A percentile compares a stretch with the other conserved stretches of the same genome.
Conservation (phyloP, 2,329 filamentous ascomycete genomes). For the Trichoderma asperellum region DNA sequence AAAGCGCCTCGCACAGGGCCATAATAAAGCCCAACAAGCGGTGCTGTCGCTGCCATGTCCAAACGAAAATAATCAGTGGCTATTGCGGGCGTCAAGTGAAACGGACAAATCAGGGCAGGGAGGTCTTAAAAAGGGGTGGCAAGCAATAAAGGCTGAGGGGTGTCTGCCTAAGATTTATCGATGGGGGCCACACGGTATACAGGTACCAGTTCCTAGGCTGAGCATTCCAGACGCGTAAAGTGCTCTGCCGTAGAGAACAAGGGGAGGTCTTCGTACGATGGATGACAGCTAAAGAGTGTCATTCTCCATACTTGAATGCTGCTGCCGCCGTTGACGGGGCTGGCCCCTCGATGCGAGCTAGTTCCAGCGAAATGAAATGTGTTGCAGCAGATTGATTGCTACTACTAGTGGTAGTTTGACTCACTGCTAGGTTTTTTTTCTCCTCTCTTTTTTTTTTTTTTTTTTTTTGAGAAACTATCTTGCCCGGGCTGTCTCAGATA, state of each 20-base stretch:
- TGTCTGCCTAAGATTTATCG: neutral
- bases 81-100: constrained; percentile 25
- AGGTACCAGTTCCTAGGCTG: constrained; percentile 8
- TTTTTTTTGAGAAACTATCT: neutral
- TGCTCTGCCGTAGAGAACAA: neutral
- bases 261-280: constrained; percentile 11
- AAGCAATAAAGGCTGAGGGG: neutral
- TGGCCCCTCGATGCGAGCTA: neutral
- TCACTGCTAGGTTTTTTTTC: neutral
- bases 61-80: neutral
- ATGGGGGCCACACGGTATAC: neutral
- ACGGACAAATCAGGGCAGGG: constrained; percentile 12
- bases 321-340: neutral
- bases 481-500: neutral
- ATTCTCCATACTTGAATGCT: neutral
- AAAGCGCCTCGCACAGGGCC: neutral
- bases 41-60: neutral
- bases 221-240: constrained; percentile 4
- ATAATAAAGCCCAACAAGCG: neutral
- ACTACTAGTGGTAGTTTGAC: no score
- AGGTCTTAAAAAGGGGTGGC: neutral
- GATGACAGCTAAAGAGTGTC: neutral
- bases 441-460: neutral
- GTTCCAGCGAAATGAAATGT: neutral
- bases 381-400: neutral